Evolutionary conservation across 2,329 filamentous ascomycete genomes (phyloP).

Genomic region (Penicillium corylophilum): DNA sequence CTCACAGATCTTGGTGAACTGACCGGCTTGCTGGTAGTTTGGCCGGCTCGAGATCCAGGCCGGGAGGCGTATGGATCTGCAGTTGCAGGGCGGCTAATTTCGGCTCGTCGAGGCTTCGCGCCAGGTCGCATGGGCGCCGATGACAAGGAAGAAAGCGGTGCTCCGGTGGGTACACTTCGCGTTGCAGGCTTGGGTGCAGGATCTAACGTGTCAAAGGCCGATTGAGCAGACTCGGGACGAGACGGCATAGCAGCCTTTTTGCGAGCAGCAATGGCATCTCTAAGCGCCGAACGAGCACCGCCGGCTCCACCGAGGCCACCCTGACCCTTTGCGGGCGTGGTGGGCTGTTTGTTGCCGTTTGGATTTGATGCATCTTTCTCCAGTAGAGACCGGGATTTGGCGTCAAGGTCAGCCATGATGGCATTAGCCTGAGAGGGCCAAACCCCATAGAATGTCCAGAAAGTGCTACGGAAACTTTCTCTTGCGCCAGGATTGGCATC

Average conservation of each 20-base stretch:
- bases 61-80: conserved; percentile 35
- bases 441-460: conserved; percentile 75
- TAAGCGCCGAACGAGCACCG: conserved; percentile 57
- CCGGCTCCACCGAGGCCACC: conserved; percentile 18
- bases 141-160: conserved; percentile 49
- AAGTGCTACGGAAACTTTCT: conserved; percentile 79
- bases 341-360: conserved; percentile 29
- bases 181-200: conserved; percentile 34
- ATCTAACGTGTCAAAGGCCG: conserved; percentile 46
- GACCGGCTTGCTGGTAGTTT: conserved; percentile 13
- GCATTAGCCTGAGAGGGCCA: conserved; percentile 76
- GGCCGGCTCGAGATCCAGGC: conserved; percentile 47
- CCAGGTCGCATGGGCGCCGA: conserved; percentile 58
- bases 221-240: conserved; percentile 59
- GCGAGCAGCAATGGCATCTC: conserved; percentile 81
- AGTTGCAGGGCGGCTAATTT: conserved; percentile 37
- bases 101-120: conserved; percentile 37
- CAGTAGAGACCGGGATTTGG: conserved; percentile 74
- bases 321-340: conserved; percentile 18
- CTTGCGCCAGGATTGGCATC: conserved; percentile 90
- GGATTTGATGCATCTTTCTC: conserved; percentile 80
- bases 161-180: conserved; percentile 37
- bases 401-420: conserved; percentile 75
- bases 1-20: conserved; percentile 25
- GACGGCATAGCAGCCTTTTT: conserved; percentile 61